Base-by-base conservation (phyloP, 202 grass and related monocot species). In the Carex sylvatica region DNA sequence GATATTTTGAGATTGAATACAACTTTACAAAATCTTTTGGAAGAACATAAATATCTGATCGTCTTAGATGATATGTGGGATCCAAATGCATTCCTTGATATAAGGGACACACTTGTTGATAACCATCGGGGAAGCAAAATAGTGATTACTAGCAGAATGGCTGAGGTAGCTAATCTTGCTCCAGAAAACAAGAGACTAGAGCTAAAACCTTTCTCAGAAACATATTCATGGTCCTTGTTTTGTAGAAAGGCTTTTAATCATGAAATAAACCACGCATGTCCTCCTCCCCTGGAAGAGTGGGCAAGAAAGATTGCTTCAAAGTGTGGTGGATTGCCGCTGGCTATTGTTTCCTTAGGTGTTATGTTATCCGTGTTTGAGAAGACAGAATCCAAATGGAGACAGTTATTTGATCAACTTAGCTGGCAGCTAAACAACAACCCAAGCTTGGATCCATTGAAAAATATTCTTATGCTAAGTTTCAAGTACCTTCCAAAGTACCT, bases 51-150 rank as follows among this genome's bases (percentile, higher is more conserved):
- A 18, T 87, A 85, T 38, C 53, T 89, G 30, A 73, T 87, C 18
- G 40, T 92, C 14, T 52, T 92, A 19, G 87, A 90, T 88, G 91
- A 92, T 84, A 83, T 81, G 2, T 90, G 85, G 91, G 55, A 16
- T 9, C 38, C 47, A 23, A 6, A 18, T 23, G 53, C 18, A 52
- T 78, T 74, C 82, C 8, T 46, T 0, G 47, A 44, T 6, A 70
- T 90, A 13, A 13, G 12, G 5, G 61, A 74, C 46, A 22, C 77
- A 10, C 20, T 93, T 67, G 23, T 67, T 10, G 40, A 86, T 79
- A 61, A 61, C 54, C 30, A 51, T 14, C 4, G 62, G 1, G 83
- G 75, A 58, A 93, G 91, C 31, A 80, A 86, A 74, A 69, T 90
- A 11, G 14, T 88, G 9, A 87, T 93, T 69, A 93, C 88, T 2